Evolutionary conservation across 768 basidiomycete genomes (phyloP), one percentile per base, ranked within the genome.

Genomic region (Pisolithus orientalis): DNA sequence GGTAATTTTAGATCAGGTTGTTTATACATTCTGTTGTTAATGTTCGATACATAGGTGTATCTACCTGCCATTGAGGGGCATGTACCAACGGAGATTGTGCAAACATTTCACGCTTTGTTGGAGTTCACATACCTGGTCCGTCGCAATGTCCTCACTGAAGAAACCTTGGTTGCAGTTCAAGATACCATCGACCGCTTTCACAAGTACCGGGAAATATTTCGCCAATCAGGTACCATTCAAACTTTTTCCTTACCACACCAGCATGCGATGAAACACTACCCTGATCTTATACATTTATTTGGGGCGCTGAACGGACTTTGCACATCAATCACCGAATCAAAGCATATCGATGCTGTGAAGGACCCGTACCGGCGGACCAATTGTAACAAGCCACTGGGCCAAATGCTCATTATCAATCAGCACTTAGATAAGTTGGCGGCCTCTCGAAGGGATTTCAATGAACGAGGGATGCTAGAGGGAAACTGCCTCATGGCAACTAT

Each of bases 301-400:
- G 54, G 58, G 5, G 14, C 62, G 24, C 62, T 57, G 11, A 62
- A 59, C 37, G 58, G 62, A 3, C 54, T 63, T 6, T 63, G 62
- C 37, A 55, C 58, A 17, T 72, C 68, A 14, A 71, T 71, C 24
- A 72, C 67, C 0, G 69, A 72, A 42, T 65, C 62, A 0, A 66
- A 66, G 49, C 70, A 69, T 46, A 72, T 70, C 50, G 63, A 67
- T 24, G 69, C 44, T 2, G 68, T 72, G 4, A 72, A 72, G 48
- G 43, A 68, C 42, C 70, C 70, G 2, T 72, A 62, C 57, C 58
- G 62, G 2, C 56, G 55, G 2, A 70, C 70, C 2, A 58, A 40
- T 39, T 17, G 14, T 8, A 47, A 47, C 25, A 34, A 52, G 8
- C 45, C 58, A 10, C 44, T 57, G 6, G 31, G 44, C 10, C 58